A percentile compares a stretch with the other conserved stretches of the same genome.
phyloP scores from a whole-genome alignment of 306 rosid genomes.

The Medicago ruthenica region DNA sequence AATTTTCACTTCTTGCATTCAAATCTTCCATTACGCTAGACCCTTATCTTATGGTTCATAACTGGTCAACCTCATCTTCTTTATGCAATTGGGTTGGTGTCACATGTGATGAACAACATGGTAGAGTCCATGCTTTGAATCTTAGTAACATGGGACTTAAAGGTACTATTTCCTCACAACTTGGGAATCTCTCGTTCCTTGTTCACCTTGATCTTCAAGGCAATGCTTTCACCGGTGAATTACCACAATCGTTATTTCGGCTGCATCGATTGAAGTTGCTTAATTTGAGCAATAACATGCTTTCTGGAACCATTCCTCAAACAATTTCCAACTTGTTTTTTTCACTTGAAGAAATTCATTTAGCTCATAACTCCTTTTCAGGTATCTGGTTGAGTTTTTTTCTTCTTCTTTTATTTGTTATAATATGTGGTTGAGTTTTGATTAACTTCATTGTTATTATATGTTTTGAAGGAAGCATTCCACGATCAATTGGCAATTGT shows the following conservation, averaged over 20 bases:
- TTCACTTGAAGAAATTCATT: not conserved
- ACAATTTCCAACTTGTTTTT: slow-evolving; percentile 14
- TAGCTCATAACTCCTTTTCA: not conserved
- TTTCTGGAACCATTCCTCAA: not conserved
- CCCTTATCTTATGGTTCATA: not conserved
- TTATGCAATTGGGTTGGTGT: slow-evolving; percentile 33
- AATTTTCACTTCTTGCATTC: slow-evolving; percentile 23
- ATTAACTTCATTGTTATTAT: no score
- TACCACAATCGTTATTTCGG: not conserved
- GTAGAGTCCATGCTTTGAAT: slow-evolving; percentile 1
- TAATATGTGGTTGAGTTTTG: no score
- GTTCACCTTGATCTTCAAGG: slow-evolving; percentile 32
- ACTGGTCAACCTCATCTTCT: slow-evolving; percentile 18
- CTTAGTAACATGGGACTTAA: slow-evolving; percentile 2
- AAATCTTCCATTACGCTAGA: slow-evolving; percentile 23
- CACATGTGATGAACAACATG: not conserved
- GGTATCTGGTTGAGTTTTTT: slow-evolving; percentile 7
- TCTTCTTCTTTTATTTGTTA: no score
- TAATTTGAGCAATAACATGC: not conserved
- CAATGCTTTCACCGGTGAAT: not conserved
- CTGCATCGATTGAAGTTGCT: not conserved
- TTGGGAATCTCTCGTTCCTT: slow-evolving; percentile 39
- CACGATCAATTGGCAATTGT: slow-evolving; percentile 38
- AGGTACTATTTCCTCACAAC: slow-evolving; percentile 31
- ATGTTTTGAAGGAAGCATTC: slow-evolving; percentile 29